Base-by-base conservation (phyloP, 164 flowering plant genomes). In the Sedum album region DNA sequence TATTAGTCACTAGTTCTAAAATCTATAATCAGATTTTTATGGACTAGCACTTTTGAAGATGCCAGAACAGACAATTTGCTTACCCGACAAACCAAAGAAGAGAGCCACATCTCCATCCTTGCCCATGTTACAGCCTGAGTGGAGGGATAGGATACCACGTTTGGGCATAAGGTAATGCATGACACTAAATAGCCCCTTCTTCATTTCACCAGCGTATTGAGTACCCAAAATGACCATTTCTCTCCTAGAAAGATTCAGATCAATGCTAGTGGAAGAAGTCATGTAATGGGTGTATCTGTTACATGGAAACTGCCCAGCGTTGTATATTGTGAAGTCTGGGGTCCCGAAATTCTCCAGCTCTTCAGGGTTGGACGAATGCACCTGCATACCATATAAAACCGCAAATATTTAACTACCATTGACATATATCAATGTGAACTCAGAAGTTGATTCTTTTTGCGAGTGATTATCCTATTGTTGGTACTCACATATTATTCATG, bases 101-200 rank as follows among this genome's bases (percentile, higher is more conserved):
- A 95, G 97, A 74, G 99, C 97, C 60, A 92, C 97, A 76, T 95
- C 97, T 67, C 97, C 97, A 68, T 79, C 84, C 79, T 95, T 95
- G 23, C 97, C 99, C 94, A 95, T 83, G 77, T 95, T 95, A 90
- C 96, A 92, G 65, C 99, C 99, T 66, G 99, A 95, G 71, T 95
- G 99, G 21, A 95, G 75, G 65, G 99, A 92, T 72, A 95, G 97
- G 79, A 95, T 92, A 71, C 79, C 81, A 64, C 97, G 95, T 82
- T 83, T 87, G 73, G 99, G 99, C 99, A 95, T 95, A 88, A 95
- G 96, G 80, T 88, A 92, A 74, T 92, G 99, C 99, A 95, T 95
- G 0, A 95, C 82, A 74, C 99, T 71, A 82, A 95, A 95, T 35
- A 95, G 79, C 60, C 99, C 99, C 75, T 95, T 95, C 90, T 95